Percentiles rank a stretch among this genome's conserved stretches.
These are phyloP conservation scores for Mycena venus DNA, from an alignment of 768 basidiomycete genomes.

Conservation along the genomic window DNA sequence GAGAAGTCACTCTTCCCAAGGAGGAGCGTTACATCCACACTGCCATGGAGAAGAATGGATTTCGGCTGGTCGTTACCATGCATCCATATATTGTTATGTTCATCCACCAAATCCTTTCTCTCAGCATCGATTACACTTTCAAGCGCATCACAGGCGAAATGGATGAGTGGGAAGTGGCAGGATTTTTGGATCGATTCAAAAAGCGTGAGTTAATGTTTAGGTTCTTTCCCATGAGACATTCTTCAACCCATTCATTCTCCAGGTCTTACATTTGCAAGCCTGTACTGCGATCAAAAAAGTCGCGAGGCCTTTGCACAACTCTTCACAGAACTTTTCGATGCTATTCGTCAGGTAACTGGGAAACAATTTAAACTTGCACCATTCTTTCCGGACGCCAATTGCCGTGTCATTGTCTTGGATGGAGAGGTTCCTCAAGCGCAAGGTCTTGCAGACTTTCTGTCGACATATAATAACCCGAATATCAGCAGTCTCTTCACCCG, in stretches of 20 bases:
- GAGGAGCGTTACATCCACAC: background rate
- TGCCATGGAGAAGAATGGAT: background rate
- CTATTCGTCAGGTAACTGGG: conserved; percentile 24
- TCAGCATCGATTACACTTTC: conserved; percentile 36
- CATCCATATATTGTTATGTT: background rate
- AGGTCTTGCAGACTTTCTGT: conserved; percentile 3
- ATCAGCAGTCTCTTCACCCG: background rate
- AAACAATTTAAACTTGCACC: conserved; percentile 18
- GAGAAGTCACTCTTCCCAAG: background rate
- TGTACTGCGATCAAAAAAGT: conserved; percentile 35
- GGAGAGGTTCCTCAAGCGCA: conserved; percentile 15
- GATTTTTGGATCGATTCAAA: conserved; percentile 19
- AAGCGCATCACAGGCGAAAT: conserved; percentile 33
- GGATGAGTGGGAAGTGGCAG: conserved; percentile 39
- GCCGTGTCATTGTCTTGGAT: conserved; percentile 12
- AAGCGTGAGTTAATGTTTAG: conserved; percentile 13
- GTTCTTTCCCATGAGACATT: background rate
- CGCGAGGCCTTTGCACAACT: conserved; percentile 30
- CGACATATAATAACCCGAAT: conserved; percentile 3
- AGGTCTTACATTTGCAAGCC: conserved; percentile 34
- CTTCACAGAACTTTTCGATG: conserved; percentile 29
- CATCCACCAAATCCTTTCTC: conserved; percentile 23
- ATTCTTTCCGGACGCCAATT: conserved; percentile 27
- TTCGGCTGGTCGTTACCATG: conserved; percentile 8
- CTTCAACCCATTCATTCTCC: background rate